Percentiles rank a stretch among this genome's conserved stretches.
Evolutionary conservation across 192 early-diverging fungal genomes (phyloP).

Genomic region (Rhizoclosmatium globosum): DNA sequence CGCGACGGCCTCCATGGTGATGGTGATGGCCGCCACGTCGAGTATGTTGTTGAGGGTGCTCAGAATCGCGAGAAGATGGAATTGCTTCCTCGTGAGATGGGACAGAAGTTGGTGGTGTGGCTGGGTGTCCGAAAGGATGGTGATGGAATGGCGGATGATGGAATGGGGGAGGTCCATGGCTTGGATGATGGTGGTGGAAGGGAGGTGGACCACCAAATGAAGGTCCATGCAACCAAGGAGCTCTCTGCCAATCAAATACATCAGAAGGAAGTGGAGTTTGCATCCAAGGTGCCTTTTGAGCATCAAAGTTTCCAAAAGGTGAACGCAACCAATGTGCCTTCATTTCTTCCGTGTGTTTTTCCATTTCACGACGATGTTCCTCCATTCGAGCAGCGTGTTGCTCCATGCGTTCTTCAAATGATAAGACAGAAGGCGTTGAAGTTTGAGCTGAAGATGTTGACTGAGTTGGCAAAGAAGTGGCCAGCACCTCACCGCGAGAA

Average conservation of each 20-base stretch:
- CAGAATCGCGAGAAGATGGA: not conserved
- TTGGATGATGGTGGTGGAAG: not conserved
- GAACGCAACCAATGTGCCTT: constrained; percentile 5
- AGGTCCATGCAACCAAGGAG: not conserved
- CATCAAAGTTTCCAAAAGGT: no score
- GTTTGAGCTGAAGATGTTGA: not conserved
- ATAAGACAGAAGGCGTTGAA: not conserved
- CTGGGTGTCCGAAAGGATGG: not conserved
- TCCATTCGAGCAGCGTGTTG: not conserved
- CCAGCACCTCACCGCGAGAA: constrained; percentile 11
- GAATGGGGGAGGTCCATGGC: not conserved
- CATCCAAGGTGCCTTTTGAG: not conserved
- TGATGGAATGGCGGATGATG: not conserved
- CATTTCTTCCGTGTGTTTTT: constrained; percentile 23
- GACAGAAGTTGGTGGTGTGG: not conserved
- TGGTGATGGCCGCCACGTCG: not conserved
- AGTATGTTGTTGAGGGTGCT: not conserved
- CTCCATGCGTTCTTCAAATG: not conserved
- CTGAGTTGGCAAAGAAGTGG: constrained; percentile 7
- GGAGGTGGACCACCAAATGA: not conserved
- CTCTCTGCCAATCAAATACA: not conserved
- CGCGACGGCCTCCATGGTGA: not conserved
- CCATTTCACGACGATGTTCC: not conserved
- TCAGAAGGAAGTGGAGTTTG: not conserved
- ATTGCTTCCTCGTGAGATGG: not conserved